Base-by-base conservation (phyloP, 768 basidiomycete species). In the Tulasnella sp. region DNA sequence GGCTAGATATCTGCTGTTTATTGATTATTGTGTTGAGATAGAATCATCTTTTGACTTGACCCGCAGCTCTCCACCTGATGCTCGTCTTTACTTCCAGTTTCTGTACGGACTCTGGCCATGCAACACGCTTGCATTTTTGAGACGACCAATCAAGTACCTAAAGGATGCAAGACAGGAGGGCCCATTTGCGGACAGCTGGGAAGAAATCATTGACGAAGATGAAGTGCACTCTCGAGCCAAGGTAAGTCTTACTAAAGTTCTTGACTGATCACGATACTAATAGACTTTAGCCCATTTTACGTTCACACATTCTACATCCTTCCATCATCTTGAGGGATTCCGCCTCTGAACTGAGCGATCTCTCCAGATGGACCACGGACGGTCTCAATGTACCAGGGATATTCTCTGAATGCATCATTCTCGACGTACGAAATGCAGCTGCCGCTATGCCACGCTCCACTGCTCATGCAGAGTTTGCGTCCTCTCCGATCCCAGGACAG, bases 81-180 rank as follows among this genome's bases (percentile, higher is more conserved):
- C 78, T 13, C 72, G 77, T 16, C 72, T 69, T 37, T 85, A 76
- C 60, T 90, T 90, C 66, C 80, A 81, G 2, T 73, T 73, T 39
- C 69, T 95, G 55, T 93, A 92, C 66, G 91, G 88, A 59, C 76
- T 91, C 42, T 95, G 87, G 68, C 91, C 91, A 1, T 84, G 81
- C 66, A 95, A 92, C 67, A 71, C 85, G 35, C 69, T 93, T 53
- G 75, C 73, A 48, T 95, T 95, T 64, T 65, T 91, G 47, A 77
- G 79, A 45, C 68, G 72, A 44, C 86, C 91, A 1, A 70, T 72
- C 7, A 63, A 65, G 32, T 90, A 88, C 58, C 65, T 95, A 15
- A 64, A 62, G 6, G 71, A 74, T 22, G 72, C 67, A 57, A 60
- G 62, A 3, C 65, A 75, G 31, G 65, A 72, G 41, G 74, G 75